Base-by-base conservation (phyloP, 371 early-diverging fungal genomes). In the Furculomyces boomerangus region DNA sequence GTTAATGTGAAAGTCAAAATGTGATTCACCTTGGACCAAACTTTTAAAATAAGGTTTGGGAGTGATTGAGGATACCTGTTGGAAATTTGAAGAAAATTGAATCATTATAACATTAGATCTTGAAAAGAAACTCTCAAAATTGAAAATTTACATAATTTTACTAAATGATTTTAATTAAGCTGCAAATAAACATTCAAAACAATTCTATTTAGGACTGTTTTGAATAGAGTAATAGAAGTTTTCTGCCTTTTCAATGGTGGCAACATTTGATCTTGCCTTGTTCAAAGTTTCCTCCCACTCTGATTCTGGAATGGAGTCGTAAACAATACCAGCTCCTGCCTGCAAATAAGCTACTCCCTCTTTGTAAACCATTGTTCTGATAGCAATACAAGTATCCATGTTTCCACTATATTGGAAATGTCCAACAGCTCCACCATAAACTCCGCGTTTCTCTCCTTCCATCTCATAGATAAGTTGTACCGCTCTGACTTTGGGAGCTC, bases 401-500 rank as follows among this genome's bases (percentile, higher is more conserved):
- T 79, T 82, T 39, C 92, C 90, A 5, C 86, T 78, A 68, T 88
- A 96, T 59, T 83, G 83, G 71, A 94, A 96, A 63, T 88, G 87
- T 1, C 97, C 97, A 29, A 96, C 88, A 3, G 92, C 80, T 13
- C 97, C 97, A 41, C 92, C 97, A 66, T 96, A 96, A 14, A 93
- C 76, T 31, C 95, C 97, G 40, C 97, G 84, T 66, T 88, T 88
- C 60, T 91, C 84, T 48, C 75, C 73, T 70, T 96, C 97, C 43
- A 84, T 72, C 18, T 82, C 87, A 57, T 81, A 78, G 61, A 96
- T 90, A 48, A 96, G 70, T 67, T 93, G 90, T 60, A 96, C 85
- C 10, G 97, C 97, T 31, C 87, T 76, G 43, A 96, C 90, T 73
- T 96, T 96, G 54, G 97, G 97, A 22, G 97, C 93, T 50, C 97